These are phyloP conservation scores for Clarireedia hainanense DNA, from an alignment of 2,329 filamentous ascomycete species.

Conservation along the genomic window DNA sequence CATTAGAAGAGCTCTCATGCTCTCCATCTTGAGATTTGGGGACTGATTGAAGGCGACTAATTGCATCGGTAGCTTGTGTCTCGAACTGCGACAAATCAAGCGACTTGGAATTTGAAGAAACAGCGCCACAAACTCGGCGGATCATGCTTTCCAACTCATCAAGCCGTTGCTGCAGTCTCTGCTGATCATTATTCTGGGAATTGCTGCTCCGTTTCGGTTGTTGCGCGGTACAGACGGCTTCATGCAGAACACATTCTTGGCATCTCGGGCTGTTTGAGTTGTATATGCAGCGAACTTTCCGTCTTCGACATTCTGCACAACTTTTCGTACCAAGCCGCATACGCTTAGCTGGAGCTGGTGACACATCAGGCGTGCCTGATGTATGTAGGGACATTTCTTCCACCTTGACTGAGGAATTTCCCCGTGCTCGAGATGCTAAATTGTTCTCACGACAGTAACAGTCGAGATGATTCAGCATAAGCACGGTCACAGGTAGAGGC, in stretches of 20 bases:
- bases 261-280: constrained; percentile 28
- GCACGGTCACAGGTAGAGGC: too few species aligned
- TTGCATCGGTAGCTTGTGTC: constrained; percentile 7
- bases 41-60: constrained; percentile 1
- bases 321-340: constrained; percentile 30
- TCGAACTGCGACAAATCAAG: constrained; percentile 1
- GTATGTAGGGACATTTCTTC: constrained; percentile 1
- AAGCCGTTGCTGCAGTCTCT: constrained; percentile 13
- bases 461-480: too few species aligned
- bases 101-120: constrained; percentile 8
- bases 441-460: too few species aligned
- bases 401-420: neutral
- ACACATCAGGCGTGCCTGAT: neutral
- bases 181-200: constrained; percentile 8
- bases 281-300: constrained; percentile 44
- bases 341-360: constrained; percentile 18
- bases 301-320: constrained; percentile 37
- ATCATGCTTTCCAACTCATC: constrained; percentile 26
- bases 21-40: neutral
- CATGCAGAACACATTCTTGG: constrained; percentile 10
- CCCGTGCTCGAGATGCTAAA: too few species aligned
- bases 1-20: neutral
- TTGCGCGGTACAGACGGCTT: constrained; percentile 38
- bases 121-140: constrained; percentile 9
- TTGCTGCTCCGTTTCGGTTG: constrained; percentile 12